Percentiles rank a stretch among this genome's conserved stretches.
These are phyloP conservation scores for Chlorella sp. DNA, from an alignment of 139 green algal genomes.

Conservation along the genomic window DNA sequence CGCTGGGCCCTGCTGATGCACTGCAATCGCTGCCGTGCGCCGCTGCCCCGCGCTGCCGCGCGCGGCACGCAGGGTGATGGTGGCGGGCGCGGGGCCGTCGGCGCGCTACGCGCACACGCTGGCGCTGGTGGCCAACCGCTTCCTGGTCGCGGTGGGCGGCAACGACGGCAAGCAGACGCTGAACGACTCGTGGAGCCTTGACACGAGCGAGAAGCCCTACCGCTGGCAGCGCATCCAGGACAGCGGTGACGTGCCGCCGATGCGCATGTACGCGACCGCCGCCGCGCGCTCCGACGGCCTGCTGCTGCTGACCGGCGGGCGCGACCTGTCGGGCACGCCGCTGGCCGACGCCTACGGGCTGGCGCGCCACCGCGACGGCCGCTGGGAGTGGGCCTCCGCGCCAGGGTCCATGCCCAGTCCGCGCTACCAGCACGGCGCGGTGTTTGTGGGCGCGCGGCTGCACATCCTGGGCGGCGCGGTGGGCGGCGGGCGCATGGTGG, in stretches of 20 bases:
- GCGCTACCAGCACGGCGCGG: slow-evolving; percentile 95
- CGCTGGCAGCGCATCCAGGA: slow-evolving; percentile 92
- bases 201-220: slow-evolving; percentile 99
- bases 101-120: slow-evolving; percentile 96
- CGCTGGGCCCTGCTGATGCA: neutral
- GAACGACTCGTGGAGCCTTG: slow-evolving; percentile 93
- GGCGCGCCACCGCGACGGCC: slow-evolving; percentile 94
- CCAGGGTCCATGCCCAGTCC: slow-evolving; percentile 89
- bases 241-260: slow-evolving; percentile 76
- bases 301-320: slow-evolving; percentile 93
- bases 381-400: slow-evolving; percentile 98
- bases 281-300: slow-evolving; percentile 91
- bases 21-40: neutral
- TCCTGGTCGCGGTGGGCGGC: slow-evolving; percentile 95
- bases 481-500: slow-evolving; percentile 94
- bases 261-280: slow-evolving; percentile 97
- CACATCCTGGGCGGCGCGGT: slow-evolving; percentile 96
- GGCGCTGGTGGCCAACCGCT: slow-evolving; percentile 95
- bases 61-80: slow-evolving; percentile 80
- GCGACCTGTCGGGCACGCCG: slow-evolving; percentile 79
- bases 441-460: slow-evolving; percentile 94
- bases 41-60: neutral
- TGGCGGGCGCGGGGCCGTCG: slow-evolving; percentile 89
- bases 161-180: slow-evolving; percentile 95
- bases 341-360: slow-evolving; percentile 95